These are phyloP conservation scores for Metarhizium sp. DNA, from an alignment of 2,329 filamentous ascomycete species.

Conservation along the genomic window DNA sequence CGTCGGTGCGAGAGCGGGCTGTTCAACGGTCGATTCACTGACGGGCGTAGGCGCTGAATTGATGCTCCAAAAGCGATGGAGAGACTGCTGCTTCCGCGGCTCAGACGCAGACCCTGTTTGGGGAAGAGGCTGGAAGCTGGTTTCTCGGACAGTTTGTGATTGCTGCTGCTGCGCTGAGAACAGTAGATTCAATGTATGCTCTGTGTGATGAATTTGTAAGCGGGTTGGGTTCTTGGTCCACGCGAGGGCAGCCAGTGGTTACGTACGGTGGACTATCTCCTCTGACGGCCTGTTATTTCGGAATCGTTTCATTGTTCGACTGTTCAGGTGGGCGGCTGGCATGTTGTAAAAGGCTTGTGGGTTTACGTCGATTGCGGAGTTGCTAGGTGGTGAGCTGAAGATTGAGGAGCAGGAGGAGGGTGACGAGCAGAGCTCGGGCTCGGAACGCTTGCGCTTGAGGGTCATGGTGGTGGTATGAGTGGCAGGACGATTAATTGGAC, in stretches of 20 bases:
- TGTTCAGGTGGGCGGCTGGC: constrained; percentile 33
- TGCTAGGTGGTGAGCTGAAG: constrained; percentile 15
- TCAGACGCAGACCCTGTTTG: constrained; percentile 7
- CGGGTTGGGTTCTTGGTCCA: neutral
- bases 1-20: constrained; percentile 11
- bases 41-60: constrained; percentile 17
- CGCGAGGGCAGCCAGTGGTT: neutral
- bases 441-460: constrained; percentile 56
- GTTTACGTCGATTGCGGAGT: constrained; percentile 23
- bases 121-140: constrained; percentile 1
- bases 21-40: neutral
- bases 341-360: constrained; percentile 18
- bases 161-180: constrained; percentile 42
- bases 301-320: constrained; percentile 52
- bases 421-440: constrained; percentile 43
- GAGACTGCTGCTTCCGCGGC: constrained; percentile 34
- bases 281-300: constrained; percentile 51
- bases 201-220: constrained; percentile 21
- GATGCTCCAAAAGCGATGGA: constrained; percentile 55
- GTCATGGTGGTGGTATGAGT: constrained; percentile 28
- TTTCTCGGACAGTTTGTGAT: constrained; percentile 1
- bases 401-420: constrained; percentile 33
- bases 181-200: constrained; percentile 47
- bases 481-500: neutral
- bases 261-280: constrained; percentile 44